phyloP scores from a whole-genome alignment of 768 basidiomycete genomes.

The Rhizopogon vulgaris region DNA sequence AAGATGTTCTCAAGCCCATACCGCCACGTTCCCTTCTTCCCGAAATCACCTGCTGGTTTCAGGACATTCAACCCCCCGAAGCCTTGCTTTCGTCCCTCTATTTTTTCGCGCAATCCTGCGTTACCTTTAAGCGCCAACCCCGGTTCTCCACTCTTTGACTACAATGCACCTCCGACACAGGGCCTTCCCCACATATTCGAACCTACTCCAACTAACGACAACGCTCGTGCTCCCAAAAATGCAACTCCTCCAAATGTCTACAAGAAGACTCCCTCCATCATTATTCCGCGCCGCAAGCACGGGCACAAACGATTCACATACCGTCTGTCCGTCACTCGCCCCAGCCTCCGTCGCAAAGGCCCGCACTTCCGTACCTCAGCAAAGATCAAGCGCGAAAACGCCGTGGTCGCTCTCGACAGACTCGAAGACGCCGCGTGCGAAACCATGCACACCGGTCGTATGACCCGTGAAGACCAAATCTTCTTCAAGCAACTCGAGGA shows the following conservation, averaged over 20 bases:
- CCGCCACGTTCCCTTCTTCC: constrained; percentile 8
- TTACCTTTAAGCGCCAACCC: background rate
- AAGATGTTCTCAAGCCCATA: constrained; percentile 14
- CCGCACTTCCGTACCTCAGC: background rate
- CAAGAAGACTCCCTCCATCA: background rate
- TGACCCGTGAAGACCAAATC: constrained; percentile 16
- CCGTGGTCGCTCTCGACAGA: background rate
- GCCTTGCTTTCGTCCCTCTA: constrained; percentile 8
- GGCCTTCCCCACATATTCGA: constrained; percentile 5
- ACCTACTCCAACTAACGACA: background rate
- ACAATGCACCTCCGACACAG: constrained; percentile 8
- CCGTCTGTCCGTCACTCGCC: background rate
- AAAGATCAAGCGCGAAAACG: constrained; percentile 1
- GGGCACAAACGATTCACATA: constrained; percentile 15
- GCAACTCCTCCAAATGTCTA: background rate
- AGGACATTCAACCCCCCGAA: constrained; percentile 13
- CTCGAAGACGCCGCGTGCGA: background rate
- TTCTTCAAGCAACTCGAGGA: constrained; percentile 18
- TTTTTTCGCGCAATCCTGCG: constrained; percentile 4
- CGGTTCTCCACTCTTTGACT: background rate
- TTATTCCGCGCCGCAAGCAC: constrained; percentile 8
- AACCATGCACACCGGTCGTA: constrained; percentile 11
- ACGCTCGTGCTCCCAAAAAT: background rate
- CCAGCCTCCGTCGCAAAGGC: constrained; percentile 4
- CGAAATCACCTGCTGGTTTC: constrained; percentile 19